These are phyloP conservation scores for Termitomyces heimii DNA, from an alignment of 768 basidiomycete genomes.

Conservation along the genomic window DNA sequence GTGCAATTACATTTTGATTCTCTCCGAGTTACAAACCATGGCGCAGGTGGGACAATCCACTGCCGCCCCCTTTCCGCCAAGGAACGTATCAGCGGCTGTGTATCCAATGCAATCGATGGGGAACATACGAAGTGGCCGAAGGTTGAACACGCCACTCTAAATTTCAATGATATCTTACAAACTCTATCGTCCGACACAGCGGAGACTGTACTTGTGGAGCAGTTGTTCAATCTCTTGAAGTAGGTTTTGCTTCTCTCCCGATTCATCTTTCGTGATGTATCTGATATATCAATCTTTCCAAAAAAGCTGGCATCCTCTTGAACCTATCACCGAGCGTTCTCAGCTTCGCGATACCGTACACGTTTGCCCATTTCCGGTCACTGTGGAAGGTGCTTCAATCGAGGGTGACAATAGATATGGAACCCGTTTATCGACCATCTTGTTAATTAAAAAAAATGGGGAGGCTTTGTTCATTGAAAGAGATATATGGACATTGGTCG, in stretches of 20 bases:
- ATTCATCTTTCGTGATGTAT: constrained; percentile 13
- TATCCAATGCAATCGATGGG: constrained; percentile 78
- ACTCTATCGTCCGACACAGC: constrained; percentile 27
- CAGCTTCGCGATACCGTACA: constrained; percentile 60
- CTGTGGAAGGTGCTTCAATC: constrained; percentile 20
- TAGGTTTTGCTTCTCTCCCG: constrained; percentile 34
- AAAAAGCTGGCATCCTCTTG: constrained; percentile 41
- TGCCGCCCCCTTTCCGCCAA: constrained; percentile 43
- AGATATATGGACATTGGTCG: constrained; percentile 53
- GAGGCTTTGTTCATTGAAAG: constrained; percentile 64
- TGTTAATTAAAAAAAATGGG: constrained; percentile 59
- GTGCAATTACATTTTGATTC: constrained; percentile 41
- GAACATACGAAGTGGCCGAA: constrained; percentile 66
- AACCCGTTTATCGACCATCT: constrained; percentile 68
- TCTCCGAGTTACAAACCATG: constrained; percentile 61
- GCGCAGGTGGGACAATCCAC: constrained; percentile 56
- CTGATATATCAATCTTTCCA: constrained; percentile 23
- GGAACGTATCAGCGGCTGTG: constrained; percentile 48
- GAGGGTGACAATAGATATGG: constrained; percentile 37
- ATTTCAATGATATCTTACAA: constrained; percentile 39
- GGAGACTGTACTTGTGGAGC: constrained; percentile 50
- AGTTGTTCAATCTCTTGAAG: constrained; percentile 64
- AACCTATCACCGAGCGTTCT: constrained; percentile 40
- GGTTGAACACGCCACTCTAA: constrained; percentile 49
- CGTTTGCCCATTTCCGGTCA: constrained; percentile 45